These are phyloP conservation scores for Alloteropsis semialata DNA, from an alignment of 176 grass and related monocot genomes.

Conservation along the genomic window DNA sequence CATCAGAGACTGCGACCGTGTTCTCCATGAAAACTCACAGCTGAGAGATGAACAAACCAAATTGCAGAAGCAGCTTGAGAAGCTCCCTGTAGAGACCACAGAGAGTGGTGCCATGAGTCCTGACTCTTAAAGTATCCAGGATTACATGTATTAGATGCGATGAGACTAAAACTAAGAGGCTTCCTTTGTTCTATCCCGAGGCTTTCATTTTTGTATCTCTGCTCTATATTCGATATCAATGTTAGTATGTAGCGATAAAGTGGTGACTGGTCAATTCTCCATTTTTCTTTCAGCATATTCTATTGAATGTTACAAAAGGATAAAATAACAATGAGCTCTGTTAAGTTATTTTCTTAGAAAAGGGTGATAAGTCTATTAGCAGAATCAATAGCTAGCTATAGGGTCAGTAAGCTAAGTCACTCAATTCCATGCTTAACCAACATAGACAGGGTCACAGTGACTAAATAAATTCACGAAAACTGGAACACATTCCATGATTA, in stretches of 20 bases:
- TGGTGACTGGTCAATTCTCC: background rate
- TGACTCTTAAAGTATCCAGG: constrained; percentile 24
- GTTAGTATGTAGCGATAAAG: constrained; percentile 9
- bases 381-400: background rate
- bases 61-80: constrained; percentile 60
- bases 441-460: background rate
- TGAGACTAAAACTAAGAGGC: constrained; percentile 42
- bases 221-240: constrained; percentile 14
- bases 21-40: constrained; percentile 61
- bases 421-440: constrained; percentile 1
- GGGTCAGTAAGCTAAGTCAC: background rate
- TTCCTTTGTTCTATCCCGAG: constrained; percentile 27
- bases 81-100: constrained; percentile 38
- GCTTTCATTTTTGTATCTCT: constrained; percentile 43
- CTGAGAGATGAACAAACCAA: constrained; percentile 53
- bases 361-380: background rate
- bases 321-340: background rate
- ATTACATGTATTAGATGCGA: constrained; percentile 32
- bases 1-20: constrained; percentile 52
- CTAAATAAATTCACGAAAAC: constrained; percentile 19
- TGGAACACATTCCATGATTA: background rate
- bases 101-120: constrained; percentile 22
- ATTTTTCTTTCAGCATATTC: constrained; percentile 11
- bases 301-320: constrained; percentile 7
- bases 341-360: background rate